Base-by-base conservation (phyloP, 768 basidiomycete genomes). In the Boletus patriciae region DNA sequence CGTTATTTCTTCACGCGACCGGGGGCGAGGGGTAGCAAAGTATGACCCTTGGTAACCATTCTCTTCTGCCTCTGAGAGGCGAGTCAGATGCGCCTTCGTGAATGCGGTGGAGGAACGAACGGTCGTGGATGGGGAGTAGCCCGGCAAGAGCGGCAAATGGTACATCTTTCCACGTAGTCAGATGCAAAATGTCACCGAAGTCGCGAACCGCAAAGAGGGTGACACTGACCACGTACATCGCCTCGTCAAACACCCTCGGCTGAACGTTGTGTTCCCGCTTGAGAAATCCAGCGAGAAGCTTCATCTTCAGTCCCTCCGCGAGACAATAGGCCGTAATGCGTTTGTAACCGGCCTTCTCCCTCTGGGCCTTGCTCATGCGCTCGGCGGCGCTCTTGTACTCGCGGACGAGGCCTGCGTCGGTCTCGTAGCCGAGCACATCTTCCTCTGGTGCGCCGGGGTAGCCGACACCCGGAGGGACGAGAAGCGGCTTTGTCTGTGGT, bases 181-280 rank as follows among this genome's bases (percentile, higher is more conserved):
- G 40, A 53, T 12, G 6, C 18, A 27, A 18, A n/a, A 57, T n/a
- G 16, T 34, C 38, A 44, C 19, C 34, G 38, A 49, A 8, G 27
- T 21, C 16, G 13, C 23, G 8, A 38, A 10, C 13, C 3, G 36
- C 16, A 47, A 18, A 7, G 45, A 21, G 34, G 9, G 23, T 2
- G 33, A 44, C 15, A 80, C 91, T 75, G 59, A 95, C 94, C 54
- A 86, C 90, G 76, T 97, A 97, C 58, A 96, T 73, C 0, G 94
- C 94, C 73, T 98, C 95, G 69, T 97, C 95, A 62, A 92, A 98
- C 1, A 92, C 81, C 57, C 95, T 79, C 2, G 87, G 92, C 11
- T 75, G 79, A 12, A 95, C 94, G 52, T 94, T 96, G 69, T 98
- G 95, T 67, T 98, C 95, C 50, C 95, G 78, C 73, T 95, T 96